Base-by-base conservation (phyloP, 31 red algal genomes). In the Odonthalia washingtoniensis region DNA sequence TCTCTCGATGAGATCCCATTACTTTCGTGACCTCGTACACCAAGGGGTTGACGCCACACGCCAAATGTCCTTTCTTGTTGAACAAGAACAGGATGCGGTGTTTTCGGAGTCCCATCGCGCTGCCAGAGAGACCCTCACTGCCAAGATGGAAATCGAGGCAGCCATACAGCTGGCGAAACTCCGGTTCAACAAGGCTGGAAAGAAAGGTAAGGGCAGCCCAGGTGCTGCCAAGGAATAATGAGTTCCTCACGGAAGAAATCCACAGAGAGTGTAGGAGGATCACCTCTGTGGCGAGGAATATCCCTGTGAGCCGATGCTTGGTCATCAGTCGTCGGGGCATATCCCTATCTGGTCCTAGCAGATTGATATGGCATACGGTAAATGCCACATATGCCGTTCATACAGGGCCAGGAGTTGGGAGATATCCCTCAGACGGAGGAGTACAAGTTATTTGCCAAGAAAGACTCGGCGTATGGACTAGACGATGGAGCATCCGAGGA, bases 1-100 rank as follows among this genome's bases (percentile, higher is more conserved):
- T 3, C 65, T 83, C 3, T 31, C 35, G 1, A 83, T 83, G 80
- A 2, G 80, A 3, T 31, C 57, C 26, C 34, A 70, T 40, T 83
- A 83, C 64, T 83, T 83, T 43, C 34, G 34, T 9, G 80, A 83
- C 30, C 67, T 83, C 38, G 70, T 27, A 4, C 34, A 83, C 2
- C 60, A 70, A 5, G 65, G 40, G 1, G 43, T 83, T 39, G 36
- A 70, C 4, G 4, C 30, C 1, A 64, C 80, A 1, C 14, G 80
- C 24, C 64, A 83, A 30, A 46, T 66, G 3, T 2, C 64, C 2
- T 83, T 70, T 45, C 39, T 70, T 28, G 64, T 70, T 17, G 80
- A 83, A 44, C 77, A 83, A 4, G 4, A 2, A 46, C 9, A 26
- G 2, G 61, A 72, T 70, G 80, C 63, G 5, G 64, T 83, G 38